Evolutionary conservation across 1,284 basidiomycete genomes (phyloP), one percentile per base, ranked within the genome.

Genomic region (Trametes versicolor): DNA sequence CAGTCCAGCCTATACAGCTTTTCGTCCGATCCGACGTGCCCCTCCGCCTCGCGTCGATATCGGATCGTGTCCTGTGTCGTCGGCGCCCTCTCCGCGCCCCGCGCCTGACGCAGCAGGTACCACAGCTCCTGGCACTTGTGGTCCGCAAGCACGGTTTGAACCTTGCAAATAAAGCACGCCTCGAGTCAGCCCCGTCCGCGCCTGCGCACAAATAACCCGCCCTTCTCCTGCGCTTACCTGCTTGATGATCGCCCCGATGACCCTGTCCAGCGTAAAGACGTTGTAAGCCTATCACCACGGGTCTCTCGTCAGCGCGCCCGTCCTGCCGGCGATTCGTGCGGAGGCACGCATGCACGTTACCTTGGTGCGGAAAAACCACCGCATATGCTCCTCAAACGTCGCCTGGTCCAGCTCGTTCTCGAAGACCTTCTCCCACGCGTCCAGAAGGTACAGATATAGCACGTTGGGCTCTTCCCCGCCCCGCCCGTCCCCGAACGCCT

Each of bases 281-380:
- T 91, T 86, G 80, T 95, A 97, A 8, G 91, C 91, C 90, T 93
- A 71, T 64, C 54, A 53, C 29, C 39, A 34, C 37, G 62, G 34
- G 6, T 45, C 23, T 49, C 58, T 17, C n/a, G 66, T 68, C 64
- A 68, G 67, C 58, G 47, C 43, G 13, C 36, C n/a, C 54, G 21
- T 51, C 29, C 49, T 56, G 23, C n/a, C 29, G 25, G 39, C 56
- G 27, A 58, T 61, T 48, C 58, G 58, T 55, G 43, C 23, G 32
- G 23, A 13, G 19, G 49, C 12, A 19, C 34, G 21, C 17, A 50
- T 56, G 55, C 56, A 34, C 45, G 32, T 48, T 72, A 96, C 96
- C 84, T 96, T 93, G 70, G 91, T 97, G 37, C 96, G 95, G 82
- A 97, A 99, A 86, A 99, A 97, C 87, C 94, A 95, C 65, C 98